phyloP scores from a whole-genome alignment of 2,329 filamentous ascomycete genomes.

The Ophiostoma sp. region DNA sequence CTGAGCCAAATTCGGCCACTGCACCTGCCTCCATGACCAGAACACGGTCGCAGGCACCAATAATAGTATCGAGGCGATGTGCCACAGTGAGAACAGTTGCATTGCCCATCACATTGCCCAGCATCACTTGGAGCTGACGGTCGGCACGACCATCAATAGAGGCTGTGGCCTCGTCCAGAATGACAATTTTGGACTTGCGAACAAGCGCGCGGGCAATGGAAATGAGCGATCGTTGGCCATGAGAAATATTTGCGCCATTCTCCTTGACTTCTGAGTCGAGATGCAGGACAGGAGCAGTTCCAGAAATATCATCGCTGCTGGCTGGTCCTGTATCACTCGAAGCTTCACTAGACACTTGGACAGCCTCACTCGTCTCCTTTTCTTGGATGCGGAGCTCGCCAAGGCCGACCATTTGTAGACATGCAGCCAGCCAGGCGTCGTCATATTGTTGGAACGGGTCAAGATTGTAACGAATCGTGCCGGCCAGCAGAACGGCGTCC shows the following conservation, averaged over 20 bases:
- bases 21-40: slow-evolving; percentile 87
- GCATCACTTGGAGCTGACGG: slow-evolving; percentile 22
- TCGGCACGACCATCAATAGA: slow-evolving; percentile 65
- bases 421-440: slow-evolving; percentile 84
- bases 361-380: not conserved
- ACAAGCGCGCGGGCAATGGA: slow-evolving; percentile 86
- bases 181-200: slow-evolving; percentile 79
- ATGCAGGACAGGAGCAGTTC: not conserved
- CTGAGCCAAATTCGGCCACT: slow-evolving; percentile 73
- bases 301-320: not conserved
- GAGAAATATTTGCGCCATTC: slow-evolving; percentile 49
- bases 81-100: slow-evolving; percentile 27
- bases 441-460: slow-evolving; percentile 89
- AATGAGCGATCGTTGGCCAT: slow-evolving; percentile 86
- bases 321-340: not conserved
- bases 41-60: slow-evolving; percentile 66
- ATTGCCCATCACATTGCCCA: slow-evolving; percentile 17
- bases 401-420: slow-evolving; percentile 64
- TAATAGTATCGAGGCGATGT: slow-evolving; percentile 26
- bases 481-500: slow-evolving; percentile 89
- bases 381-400: not conserved
- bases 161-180: slow-evolving; percentile 95
- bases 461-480: slow-evolving; percentile 88
- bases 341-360: not conserved
- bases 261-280: slow-evolving; percentile 25